Conservation (phyloP, 1,139 yeast species). For the Taphrina pruni region DNA sequence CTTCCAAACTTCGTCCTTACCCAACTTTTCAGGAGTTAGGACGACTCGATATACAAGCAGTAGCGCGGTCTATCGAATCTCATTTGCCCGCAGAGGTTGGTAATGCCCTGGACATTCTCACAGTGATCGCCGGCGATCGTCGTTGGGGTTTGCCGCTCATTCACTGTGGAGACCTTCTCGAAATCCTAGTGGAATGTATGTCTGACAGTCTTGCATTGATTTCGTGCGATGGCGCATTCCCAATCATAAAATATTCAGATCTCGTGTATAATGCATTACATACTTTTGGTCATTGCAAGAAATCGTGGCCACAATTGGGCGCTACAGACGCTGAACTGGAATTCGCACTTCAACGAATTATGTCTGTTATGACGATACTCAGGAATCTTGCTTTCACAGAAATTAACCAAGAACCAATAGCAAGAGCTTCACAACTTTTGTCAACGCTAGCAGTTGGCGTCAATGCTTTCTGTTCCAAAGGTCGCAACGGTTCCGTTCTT, state of each 20-base stretch:
- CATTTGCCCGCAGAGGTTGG: slow-evolving; percentile 33
- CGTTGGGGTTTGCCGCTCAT: slow-evolving; percentile 36
- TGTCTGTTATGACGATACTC: slow-evolving; percentile 31
- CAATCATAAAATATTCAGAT: neutral
- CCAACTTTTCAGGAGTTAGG: slow-evolving; percentile 38
- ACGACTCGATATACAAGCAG: slow-evolving; percentile 30
- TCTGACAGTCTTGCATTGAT: neutral
- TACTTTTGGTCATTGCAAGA: neutral
- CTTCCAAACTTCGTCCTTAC: slow-evolving; percentile 15
- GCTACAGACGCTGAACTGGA: neutral
- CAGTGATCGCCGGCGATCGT: slow-evolving; percentile 31
- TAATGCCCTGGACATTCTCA: slow-evolving; percentile 29
- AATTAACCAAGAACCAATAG: slow-evolving; percentile 30
- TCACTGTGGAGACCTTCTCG: slow-evolving; percentile 34
- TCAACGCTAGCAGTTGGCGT: slow-evolving; percentile 4
- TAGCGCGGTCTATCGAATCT: slow-evolving; percentile 23
- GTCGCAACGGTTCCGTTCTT: neutral
- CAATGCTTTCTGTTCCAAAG: neutral
- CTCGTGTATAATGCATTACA: neutral
- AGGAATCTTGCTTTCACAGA: slow-evolving; percentile 37
- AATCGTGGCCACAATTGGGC: neutral
- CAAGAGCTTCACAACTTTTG: slow-evolving; percentile 1
- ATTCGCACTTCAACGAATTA: slow-evolving; percentile 3
- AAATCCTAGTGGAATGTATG: slow-evolving; percentile 29
- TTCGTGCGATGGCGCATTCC: neutral